Evolutionary conservation across 371 early-diverging fungal species (phyloP), one percentile per base, ranked within the genome.

Genomic region (Funneliformis caledonium): DNA sequence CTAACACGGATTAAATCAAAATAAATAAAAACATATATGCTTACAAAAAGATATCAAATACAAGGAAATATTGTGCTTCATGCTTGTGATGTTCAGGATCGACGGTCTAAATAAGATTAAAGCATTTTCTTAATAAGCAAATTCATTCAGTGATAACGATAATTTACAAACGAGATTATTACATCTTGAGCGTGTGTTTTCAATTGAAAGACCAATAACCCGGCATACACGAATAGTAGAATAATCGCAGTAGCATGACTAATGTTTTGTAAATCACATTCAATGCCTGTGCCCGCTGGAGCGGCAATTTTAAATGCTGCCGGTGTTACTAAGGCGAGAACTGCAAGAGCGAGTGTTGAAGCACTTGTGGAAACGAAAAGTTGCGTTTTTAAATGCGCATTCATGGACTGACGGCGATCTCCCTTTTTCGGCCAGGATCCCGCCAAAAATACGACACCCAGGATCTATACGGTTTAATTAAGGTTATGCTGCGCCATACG

Each of bases 251-350:
- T 80, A 47, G 61, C 80, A 45, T 65, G 80, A 45, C 80, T 80
- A 26, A 80, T 80, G 31, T 60, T 80, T 72, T 72, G 69, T 37
- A 80, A 37, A 26, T 80, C 80, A 62, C 80, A 80, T 42, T 80
- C 68, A 22, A 80, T 61, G 42, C 26, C 45, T 12, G 80, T 72
- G 4, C 68, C 80, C 5, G 1, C 11, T 14, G 80, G 80, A n/a
- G 80, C 80, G 31, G 80, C 80, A 33, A 72, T 12, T 50, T 80
- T 80, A 45, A 80, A 80, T 47, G 80, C 65, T 1, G 80, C 80
- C 2, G 80, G 80, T 2, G 72, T 61, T 4, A 80, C 70, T 11
- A 80, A 52, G 8, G 80, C 80, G 60, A 80, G 80, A 69, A 80
- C 69, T 72, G 80, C 80, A 22, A 80, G 72, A 61, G 72, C 80